These are phyloP conservation scores for Zasmidium angulare DNA, from an alignment of 2,329 filamentous ascomycete species.

Conservation along the genomic window DNA sequence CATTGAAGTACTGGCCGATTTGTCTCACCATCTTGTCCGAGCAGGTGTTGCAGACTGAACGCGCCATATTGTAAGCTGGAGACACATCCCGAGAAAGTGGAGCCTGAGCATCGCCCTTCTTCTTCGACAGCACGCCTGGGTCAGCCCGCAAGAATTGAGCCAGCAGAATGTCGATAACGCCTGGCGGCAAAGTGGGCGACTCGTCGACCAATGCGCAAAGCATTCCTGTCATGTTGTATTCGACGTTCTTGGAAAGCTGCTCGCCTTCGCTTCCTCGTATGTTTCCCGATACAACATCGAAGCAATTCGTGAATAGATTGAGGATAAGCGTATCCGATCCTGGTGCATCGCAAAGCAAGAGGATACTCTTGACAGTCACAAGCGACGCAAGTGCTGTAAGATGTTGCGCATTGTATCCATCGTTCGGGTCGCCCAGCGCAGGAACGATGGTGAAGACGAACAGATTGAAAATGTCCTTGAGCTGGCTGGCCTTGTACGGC, in stretches of 20 bases:
- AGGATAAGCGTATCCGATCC: slow-evolving; percentile 76
- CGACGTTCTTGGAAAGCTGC: slow-evolving; percentile 86
- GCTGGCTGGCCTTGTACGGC: slow-evolving; percentile 83
- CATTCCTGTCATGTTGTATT: slow-evolving; percentile 86
- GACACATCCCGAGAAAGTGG: slow-evolving; percentile 73
- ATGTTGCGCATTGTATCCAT: slow-evolving; percentile 91
- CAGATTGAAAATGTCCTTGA: slow-evolving; percentile 94
- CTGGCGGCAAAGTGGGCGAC: slow-evolving; percentile 69
- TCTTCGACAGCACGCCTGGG: slow-evolving; percentile 54
- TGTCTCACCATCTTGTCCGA: slow-evolving; percentile 94
- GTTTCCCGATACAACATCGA: slow-evolving; percentile 83
- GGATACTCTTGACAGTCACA: slow-evolving; percentile 89
- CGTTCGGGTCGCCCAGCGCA: slow-evolving; percentile 78
- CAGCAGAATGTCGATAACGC: slow-evolving; percentile 88
- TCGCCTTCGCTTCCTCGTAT: slow-evolving; percentile 74
- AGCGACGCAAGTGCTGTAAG: slow-evolving; percentile 87
- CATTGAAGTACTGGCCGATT: slow-evolving; percentile 94
- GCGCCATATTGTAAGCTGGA: slow-evolving; percentile 93
- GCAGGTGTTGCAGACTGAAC: slow-evolving; percentile 84
- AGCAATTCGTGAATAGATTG: slow-evolving; percentile 81
- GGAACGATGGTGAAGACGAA: slow-evolving; percentile 83
- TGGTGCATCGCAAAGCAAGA: slow-evolving; percentile 85
- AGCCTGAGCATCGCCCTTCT: slow-evolving; percentile 43
- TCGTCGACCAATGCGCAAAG: slow-evolving; percentile 87
- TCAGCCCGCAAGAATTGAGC: slow-evolving; percentile 92